These are phyloP conservation scores for Ulvella scutata DNA, from an alignment of 139 green algal species.

Conservation along the genomic window DNA sequence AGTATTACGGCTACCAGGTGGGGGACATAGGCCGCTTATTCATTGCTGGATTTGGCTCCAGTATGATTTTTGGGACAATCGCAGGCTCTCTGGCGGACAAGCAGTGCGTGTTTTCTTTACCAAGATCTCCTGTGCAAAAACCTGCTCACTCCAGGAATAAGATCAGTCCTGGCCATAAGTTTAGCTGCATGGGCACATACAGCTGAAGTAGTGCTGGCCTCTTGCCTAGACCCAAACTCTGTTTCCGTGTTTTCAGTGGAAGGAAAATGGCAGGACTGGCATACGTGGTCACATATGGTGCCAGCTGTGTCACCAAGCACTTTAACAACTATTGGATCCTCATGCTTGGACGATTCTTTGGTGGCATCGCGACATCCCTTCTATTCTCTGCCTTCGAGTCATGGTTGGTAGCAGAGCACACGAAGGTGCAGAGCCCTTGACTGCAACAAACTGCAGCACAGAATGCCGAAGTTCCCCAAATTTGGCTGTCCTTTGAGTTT, in stretches of 20 bases:
- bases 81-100: slow-evolving; percentile 86
- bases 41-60: slow-evolving; percentile 93
- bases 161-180: no score
- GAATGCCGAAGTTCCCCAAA: no score
- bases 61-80: slow-evolving; percentile 92
- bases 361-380: slow-evolving; percentile 89
- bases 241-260: slow-evolving; percentile 55
- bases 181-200: no score
- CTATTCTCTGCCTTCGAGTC: slow-evolving; percentile 95
- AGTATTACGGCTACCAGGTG: slow-evolving; percentile 78
- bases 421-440: slow-evolving; percentile 38
- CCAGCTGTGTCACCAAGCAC: slow-evolving; percentile 93
- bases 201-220: no score
- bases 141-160: no score
- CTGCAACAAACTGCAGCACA: no score
- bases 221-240: no score
- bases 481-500: no score
- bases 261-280: slow-evolving; percentile 72
- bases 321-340: slow-evolving; percentile 73
- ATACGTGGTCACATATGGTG: slow-evolving; percentile 76
- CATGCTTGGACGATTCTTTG: slow-evolving; percentile 82
- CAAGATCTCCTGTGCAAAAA: no score
- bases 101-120: slow-evolving; percentile 28
- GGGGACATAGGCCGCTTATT: slow-evolving; percentile 90
- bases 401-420: slow-evolving; percentile 88